Evolutionary conservation across 1,139 yeast species (phyloP).

Genomic region (Protomyces pachydermus): DNA sequence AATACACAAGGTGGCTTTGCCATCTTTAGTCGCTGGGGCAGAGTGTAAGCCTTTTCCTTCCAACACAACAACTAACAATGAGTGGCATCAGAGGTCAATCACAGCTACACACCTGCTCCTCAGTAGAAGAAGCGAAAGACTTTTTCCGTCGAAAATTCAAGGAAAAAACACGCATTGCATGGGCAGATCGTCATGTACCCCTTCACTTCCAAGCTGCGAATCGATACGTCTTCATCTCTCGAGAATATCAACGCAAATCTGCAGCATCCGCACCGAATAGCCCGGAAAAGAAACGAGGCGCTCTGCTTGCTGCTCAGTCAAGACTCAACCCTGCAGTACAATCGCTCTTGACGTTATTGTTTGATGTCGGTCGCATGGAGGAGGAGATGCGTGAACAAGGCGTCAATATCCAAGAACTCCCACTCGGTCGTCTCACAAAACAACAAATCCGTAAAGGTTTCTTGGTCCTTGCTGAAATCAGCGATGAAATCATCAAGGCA

Average conservation of each 20-base stretch:
- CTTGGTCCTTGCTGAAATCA: background rate
- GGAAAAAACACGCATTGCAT: slow-evolving; percentile 6
- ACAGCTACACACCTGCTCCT: background rate
- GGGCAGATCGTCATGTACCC: background rate
- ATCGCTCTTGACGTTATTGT: background rate
- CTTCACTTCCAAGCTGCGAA: background rate
- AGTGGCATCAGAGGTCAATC: slow-evolving; percentile 2
- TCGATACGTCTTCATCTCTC: background rate
- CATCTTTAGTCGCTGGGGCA: slow-evolving; percentile 12
- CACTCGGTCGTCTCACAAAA: slow-evolving; percentile 15
- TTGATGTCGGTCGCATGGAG: slow-evolving; percentile 8
- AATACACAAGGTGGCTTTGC: background rate
- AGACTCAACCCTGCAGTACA: background rate
- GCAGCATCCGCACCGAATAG: background rate
- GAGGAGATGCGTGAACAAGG: slow-evolving; percentile 8
- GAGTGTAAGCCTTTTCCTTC: background rate
- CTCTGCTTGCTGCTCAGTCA: background rate
- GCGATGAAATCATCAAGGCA: background rate
- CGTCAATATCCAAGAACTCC: slow-evolving; percentile 2
- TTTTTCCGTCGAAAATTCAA: slow-evolving; percentile 1
- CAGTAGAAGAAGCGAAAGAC: background rate
- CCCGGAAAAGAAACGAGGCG: background rate
- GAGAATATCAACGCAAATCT: background rate
- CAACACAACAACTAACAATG: background rate
- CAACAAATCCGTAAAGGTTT: slow-evolving; percentile 8